A percentile compares a stretch with the other conserved stretches of the same genome.
These are phyloP conservation scores for Fusarium ramigenum DNA, from an alignment of 2,329 filamentous ascomycete species.

Conservation along the genomic window DNA sequence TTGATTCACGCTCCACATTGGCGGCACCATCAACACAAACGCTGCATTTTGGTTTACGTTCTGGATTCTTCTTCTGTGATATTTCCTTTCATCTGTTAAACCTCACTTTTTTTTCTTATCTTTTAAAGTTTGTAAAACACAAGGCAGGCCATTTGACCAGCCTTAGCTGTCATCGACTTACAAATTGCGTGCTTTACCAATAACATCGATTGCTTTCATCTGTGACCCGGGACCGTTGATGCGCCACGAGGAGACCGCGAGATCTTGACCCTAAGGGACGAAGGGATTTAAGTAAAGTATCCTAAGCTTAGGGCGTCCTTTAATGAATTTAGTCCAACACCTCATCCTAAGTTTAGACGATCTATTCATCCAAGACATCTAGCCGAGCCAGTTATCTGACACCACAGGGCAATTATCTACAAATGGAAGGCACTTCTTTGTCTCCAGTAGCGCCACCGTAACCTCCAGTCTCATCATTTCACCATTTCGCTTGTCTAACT, in stretches of 20 bases:
- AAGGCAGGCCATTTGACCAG: fast-evolving
- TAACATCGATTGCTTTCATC: background rate
- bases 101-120: fast-evolving
- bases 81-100: fast-evolving
- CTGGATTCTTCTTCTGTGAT: fast-evolving
- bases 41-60: fast-evolving
- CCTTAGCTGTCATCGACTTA: background rate
- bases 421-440: background rate
- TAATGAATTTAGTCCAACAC: background rate
- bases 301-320: background rate
- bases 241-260: background rate
- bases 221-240: background rate
- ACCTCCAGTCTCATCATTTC: fast-evolving
- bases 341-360: background rate
- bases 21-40: background rate
- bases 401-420: background rate
- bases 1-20: background rate
- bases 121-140: no score
- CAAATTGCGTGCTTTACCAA: background rate
- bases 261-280: background rate
- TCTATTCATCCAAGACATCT: background rate
- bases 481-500: background rate
- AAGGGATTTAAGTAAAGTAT: background rate
- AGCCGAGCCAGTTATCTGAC: background rate
- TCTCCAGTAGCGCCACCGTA: background rate